Evolutionary conservation across 768 basidiomycete species (phyloP).

Genomic region (Solioccasus polychromus): DNA sequence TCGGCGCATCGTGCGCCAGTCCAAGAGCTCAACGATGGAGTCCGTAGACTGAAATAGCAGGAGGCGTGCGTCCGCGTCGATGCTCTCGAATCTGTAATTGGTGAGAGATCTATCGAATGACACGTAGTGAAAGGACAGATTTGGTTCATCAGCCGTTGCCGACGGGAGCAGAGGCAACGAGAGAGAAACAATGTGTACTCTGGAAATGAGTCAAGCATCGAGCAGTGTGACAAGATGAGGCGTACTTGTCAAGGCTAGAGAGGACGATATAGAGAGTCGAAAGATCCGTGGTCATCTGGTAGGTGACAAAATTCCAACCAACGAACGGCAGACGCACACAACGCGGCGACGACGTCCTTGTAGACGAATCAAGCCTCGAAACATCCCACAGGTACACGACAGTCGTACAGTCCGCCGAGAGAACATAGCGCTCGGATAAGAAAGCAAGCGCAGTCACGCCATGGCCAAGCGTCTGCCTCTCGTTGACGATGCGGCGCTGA

Average conservation of each 20-base stretch:
- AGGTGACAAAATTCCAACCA: slow-evolving; percentile 2
- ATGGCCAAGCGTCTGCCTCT: background rate
- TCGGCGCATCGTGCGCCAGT: slow-evolving; percentile 31
- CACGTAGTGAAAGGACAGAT: background rate
- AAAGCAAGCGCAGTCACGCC: background rate
- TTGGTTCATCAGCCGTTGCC: background rate
- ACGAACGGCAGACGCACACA: slow-evolving; percentile 4
- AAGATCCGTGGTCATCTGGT: slow-evolving; percentile 4
- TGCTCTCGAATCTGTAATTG: slow-evolving; percentile 20
- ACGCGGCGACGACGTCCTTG: background rate
- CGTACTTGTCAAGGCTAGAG: slow-evolving; percentile 7
- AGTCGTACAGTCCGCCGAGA: slow-evolving; percentile 8
- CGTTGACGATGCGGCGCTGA: background rate
- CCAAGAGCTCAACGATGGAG: slow-evolving; percentile 33
- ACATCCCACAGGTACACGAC: slow-evolving; percentile 15
- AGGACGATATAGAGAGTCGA: slow-evolving; percentile 16
- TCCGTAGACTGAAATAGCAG: slow-evolving; percentile 30
- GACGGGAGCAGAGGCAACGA: background rate
- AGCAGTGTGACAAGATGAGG: background rate
- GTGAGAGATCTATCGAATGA: background rate
- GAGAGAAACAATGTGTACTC: slow-evolving; percentile 11
- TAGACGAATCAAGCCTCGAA: background rate
- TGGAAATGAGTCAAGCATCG: background rate
- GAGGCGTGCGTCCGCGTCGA: slow-evolving; percentile 32
- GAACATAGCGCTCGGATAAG: slow-evolving; percentile 10